These are phyloP conservation scores for Suzukiozyma palmioleophila DNA, from an alignment of 1,139 yeast species.

Conservation along the genomic window DNA sequence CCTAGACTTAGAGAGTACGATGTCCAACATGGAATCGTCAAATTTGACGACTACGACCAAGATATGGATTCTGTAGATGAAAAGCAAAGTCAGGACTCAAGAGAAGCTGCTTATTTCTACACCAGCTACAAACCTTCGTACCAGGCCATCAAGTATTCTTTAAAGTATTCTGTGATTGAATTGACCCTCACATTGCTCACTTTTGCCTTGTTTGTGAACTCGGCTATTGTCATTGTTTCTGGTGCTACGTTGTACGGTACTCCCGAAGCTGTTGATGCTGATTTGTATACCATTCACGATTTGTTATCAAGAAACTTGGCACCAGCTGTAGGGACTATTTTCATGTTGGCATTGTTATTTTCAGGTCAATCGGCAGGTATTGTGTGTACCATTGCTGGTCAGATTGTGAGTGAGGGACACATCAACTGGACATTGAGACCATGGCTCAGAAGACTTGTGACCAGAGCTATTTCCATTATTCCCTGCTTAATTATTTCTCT, in stretches of 20 bases:
- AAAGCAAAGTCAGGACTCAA: conserved; percentile 10
- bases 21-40: conserved; percentile 44
- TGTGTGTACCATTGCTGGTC: conserved; percentile 85
- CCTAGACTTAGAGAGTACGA: conserved; percentile 70
- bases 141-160: conserved; percentile 59
- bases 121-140: conserved; percentile 58
- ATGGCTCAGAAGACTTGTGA: conserved; percentile 70
- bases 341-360: conserved; percentile 69
- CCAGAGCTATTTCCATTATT: conserved; percentile 65
- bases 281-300: conserved; percentile 63
- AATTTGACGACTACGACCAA: conserved; percentile 16
- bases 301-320: conserved; percentile 54
- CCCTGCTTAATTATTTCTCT: conserved; percentile 67
- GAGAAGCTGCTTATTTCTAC: conserved; percentile 33
- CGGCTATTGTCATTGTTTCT: conserved; percentile 71
- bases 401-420: conserved; percentile 80
- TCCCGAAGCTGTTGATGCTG: conserved; percentile 66
- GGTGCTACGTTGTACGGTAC: conserved; percentile 69
- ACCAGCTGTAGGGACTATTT: conserved; percentile 71
- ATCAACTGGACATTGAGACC: conserved; percentile 71
- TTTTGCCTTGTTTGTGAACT: conserved; percentile 73
- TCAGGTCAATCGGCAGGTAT: conserved; percentile 84
- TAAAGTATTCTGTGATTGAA: conserved; percentile 65
- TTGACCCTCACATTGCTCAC: conserved; percentile 63
- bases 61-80: conserved; percentile 4